Evolutionary conservation across 495 filamentous ascomycete species (phyloP), one percentile per base, ranked within the genome.

Genomic region (Apiosordaria backusii): DNA sequence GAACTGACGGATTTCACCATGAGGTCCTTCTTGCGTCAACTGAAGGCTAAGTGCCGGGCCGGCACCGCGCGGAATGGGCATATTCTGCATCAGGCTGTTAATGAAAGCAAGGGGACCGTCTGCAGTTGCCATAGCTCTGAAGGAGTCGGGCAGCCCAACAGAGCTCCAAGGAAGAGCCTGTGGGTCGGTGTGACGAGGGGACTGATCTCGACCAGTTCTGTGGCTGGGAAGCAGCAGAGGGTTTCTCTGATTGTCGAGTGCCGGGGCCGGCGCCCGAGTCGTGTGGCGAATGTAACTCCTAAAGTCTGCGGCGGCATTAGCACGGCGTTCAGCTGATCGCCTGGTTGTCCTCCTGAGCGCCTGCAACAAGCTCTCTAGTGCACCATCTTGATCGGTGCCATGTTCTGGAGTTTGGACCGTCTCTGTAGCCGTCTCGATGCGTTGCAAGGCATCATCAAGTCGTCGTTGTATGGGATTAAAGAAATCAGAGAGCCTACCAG

Each of bases 201-300:
- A 71, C 22, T 67, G 64, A 53, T 84, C 81, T 67, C 77, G 76
- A 29, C 66, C 74, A 18, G 70, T 24, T 24, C 74, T 71, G 53
- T 71, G 73, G 18, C 63, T 63, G 29, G 77, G 78, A 53, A 82
- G 81, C 23, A 92, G 85, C 16, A 97, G 81, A 59, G 93, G 93
- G 72, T 97, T 96, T 4, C 84, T 82, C 19, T 91, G 92, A 71
- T 96, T 92, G 70, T 97, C 92, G 53, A 82, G 83, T 16, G 66
- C 61, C 55, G 68, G 58, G 4, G 71, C 63, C 26, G 74, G 62
- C 6, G 65, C 60, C 15, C 69, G 64, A n/a, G 65, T 64, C 58
- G 71, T 69, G 22, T 71, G 65, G 50, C 73, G 74, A 65, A 79
- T 69, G 61, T 72, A 75, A 65, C 66, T 74, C 62, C 74, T 74